phyloP scores from a whole-genome alignment of 108 stramenopile species.

The Cyclotella cryptica region DNA sequence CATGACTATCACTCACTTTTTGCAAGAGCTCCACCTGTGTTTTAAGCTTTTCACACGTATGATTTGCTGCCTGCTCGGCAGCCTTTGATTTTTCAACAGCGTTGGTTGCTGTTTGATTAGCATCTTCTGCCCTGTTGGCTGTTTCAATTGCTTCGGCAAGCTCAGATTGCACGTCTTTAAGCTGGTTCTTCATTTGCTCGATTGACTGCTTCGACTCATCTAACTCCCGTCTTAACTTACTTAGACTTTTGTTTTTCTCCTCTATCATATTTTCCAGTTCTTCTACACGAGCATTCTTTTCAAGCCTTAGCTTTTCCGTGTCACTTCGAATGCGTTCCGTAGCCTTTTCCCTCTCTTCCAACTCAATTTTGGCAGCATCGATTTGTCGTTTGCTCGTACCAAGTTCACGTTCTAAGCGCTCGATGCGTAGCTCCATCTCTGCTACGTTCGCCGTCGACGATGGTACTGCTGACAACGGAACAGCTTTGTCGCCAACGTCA shows the following conservation, averaged over 20 bases:
- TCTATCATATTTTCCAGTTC: conserved; percentile 38
- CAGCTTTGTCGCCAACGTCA: background rate
- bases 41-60: conserved; percentile 43
- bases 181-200: conserved; percentile 7
- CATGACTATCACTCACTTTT: conserved; percentile 2
- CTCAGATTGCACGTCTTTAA: conserved; percentile 28
- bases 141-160: conserved; percentile 27
- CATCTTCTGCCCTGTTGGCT: conserved; percentile 21
- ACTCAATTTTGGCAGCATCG: conserved; percentile 28
- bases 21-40: conserved; percentile 35
- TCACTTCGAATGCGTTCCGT: conserved; percentile 40
- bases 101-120: conserved; percentile 9
- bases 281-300: conserved; percentile 31
- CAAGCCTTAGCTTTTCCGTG: conserved; percentile 27
- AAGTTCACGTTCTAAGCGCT: conserved; percentile 43
- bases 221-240: conserved; percentile 30
- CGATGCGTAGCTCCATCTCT: conserved; percentile 34
- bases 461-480: conserved; percentile 12
- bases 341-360: conserved; percentile 40
- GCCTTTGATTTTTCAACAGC: conserved; percentile 26
- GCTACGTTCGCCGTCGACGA: conserved; percentile 24
- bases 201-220: conserved; percentile 28
- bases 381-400: conserved; percentile 37
- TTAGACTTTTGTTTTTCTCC: conserved; percentile 28
- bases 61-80: conserved; percentile 26